Evolutionary conservation across 2,329 filamentous ascomycete genomes (phyloP).

Genomic region (Penicillium sp.): DNA sequence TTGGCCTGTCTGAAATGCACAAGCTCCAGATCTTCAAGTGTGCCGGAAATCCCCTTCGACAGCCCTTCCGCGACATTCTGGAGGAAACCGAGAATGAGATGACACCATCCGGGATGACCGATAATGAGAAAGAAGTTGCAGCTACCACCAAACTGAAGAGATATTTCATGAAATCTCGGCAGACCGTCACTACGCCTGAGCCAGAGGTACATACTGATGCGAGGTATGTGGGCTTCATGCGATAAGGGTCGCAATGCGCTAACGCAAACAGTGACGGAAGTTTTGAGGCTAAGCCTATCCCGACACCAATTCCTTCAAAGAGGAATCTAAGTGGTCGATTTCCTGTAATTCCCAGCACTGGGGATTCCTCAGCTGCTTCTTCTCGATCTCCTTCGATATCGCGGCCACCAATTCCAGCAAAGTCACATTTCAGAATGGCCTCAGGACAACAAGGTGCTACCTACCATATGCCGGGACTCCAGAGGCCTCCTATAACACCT

Average conservation of each 20-base stretch:
- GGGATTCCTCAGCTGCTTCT: constrained; percentile 64
- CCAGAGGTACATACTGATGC: constrained; percentile 50
- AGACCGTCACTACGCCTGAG: constrained; percentile 39
- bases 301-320: constrained; percentile 60
- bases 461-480: constrained; percentile 50
- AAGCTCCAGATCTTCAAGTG: constrained; percentile 88
- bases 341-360: constrained; percentile 54
- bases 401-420: constrained; percentile 74
- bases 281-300: constrained; percentile 69
- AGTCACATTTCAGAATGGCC: constrained; percentile 72
- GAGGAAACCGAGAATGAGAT: constrained; percentile 68
- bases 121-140: constrained; percentile 61
- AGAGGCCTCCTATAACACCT: constrained; percentile 74
- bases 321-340: constrained; percentile 58
- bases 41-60: constrained; percentile 81
- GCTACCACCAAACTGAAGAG: constrained; percentile 63
- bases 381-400: constrained; percentile 67
- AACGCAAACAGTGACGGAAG: constrained; percentile 63
- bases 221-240: constrained; percentile 30
- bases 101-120: constrained; percentile 54
- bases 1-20: constrained; percentile 84
- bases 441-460: constrained; percentile 42
- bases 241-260: constrained; percentile 11
- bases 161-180: constrained; percentile 52
- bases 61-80: constrained; percentile 71